A percentile compares a stretch with the other conserved stretches of the same genome.
Evolutionary conservation across 2,329 filamentous ascomycete genomes (phyloP).

Genomic region (Shiraia sp.): DNA sequence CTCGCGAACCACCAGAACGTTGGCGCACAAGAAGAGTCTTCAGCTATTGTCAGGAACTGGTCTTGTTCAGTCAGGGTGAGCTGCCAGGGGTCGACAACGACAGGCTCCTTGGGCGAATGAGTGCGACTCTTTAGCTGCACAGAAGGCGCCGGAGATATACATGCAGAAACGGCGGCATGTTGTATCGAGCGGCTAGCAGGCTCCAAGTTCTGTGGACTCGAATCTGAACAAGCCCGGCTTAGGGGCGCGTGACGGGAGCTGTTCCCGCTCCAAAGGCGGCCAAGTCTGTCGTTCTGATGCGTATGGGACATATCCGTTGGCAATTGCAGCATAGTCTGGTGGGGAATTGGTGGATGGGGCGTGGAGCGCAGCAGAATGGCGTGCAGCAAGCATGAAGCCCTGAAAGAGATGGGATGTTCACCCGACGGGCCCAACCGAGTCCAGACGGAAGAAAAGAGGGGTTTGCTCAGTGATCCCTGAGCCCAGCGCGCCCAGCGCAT

Average conservation of each 20-base stretch:
- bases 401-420: slow-evolving; percentile 25
- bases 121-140: too few species aligned
- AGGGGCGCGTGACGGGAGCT: slow-evolving; percentile 38
- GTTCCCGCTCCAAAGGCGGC: slow-evolving; percentile 20
- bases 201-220: slow-evolving; percentile 13
- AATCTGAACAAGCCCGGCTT: slow-evolving; percentile 25
- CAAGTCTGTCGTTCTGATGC: slow-evolving; percentile 18
- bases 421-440: slow-evolving; percentile 32
- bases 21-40: slow-evolving; percentile 2
- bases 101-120: slow-evolving; percentile 30
- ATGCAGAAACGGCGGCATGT: slow-evolving; percentile 11
- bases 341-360: slow-evolving; percentile 34
- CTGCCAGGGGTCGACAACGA: slow-evolving; percentile 5
- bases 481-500: slow-evolving; percentile 18
- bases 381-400: slow-evolving; percentile 38
- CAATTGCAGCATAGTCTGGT: slow-evolving; percentile 25
- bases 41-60: too few species aligned
- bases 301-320: slow-evolving; percentile 12
- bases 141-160: slow-evolving; percentile 22
- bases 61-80: too few species aligned
- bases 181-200: slow-evolving; percentile 22
- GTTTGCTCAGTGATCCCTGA: slow-evolving; percentile 23
- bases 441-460: slow-evolving; percentile 32
- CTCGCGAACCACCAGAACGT: slow-evolving; percentile 9
- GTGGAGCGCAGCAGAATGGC: slow-evolving; percentile 43